phyloP scores from a whole-genome alignment of 2,329 filamentous ascomycete genomes.

The Penicillium crustosum region DNA sequence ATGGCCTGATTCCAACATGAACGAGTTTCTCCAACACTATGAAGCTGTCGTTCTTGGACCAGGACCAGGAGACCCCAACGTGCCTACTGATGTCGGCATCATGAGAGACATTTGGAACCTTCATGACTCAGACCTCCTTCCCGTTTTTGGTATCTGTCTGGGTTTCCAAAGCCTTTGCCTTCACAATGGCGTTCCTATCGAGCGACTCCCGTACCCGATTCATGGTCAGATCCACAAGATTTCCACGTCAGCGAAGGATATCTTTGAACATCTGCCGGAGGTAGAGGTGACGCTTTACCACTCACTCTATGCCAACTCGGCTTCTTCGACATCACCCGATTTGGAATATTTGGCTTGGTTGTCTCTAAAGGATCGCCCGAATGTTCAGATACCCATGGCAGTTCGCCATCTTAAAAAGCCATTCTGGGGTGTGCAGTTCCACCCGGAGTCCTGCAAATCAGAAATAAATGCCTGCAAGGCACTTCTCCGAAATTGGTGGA shows the following conservation, averaged over 20 bases:
- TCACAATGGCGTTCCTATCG: constrained; percentile 65
- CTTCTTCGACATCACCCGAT: constrained; percentile 31
- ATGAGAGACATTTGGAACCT: constrained; percentile 76
- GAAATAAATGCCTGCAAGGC: constrained; percentile 55
- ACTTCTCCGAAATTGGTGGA: constrained; percentile 76
- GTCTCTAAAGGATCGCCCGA: constrained; percentile 39
- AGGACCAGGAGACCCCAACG: constrained; percentile 78
- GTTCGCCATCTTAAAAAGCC: constrained; percentile 67
- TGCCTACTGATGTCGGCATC: constrained; percentile 74
- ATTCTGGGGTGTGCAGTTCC: constrained; percentile 86
- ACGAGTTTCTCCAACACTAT: constrained; percentile 59
- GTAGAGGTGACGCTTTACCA: constrained; percentile 78
- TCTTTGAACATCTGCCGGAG: constrained; percentile 63
- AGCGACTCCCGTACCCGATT: constrained; percentile 67
- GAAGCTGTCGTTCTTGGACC: constrained; percentile 88
- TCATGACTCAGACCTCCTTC: constrained; percentile 59
- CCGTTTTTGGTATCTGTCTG: constrained; percentile 83
- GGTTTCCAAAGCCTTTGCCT: constrained; percentile 81
- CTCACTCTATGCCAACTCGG: constrained; percentile 53
- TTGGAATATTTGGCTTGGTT: constrained; percentile 63
- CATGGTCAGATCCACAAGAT: constrained; percentile 79
- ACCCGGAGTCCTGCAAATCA: constrained; percentile 87
- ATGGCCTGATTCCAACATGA: constrained; percentile 45
- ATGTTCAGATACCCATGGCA: constrained; percentile 67
- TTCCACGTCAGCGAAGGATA: constrained; percentile 58